Evolutionary conservation across 169 alveolate species (phyloP), one percentile per base, ranked within the genome.

Genomic region (Perkinsus marinus): DNA sequence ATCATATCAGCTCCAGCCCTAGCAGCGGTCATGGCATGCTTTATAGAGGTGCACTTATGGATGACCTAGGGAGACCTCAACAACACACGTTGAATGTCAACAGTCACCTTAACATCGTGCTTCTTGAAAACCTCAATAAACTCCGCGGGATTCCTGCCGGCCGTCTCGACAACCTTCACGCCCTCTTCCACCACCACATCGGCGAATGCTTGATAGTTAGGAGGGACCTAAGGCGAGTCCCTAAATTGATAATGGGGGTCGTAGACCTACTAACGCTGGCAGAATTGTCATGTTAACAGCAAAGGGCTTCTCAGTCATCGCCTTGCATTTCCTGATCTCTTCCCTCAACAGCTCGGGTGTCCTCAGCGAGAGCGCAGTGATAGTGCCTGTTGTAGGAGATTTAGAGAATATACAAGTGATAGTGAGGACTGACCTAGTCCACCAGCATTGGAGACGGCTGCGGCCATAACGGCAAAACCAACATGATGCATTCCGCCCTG

Each of bases 141-240:
- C 26, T 89, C 46, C 5, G 39, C 91, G 36, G 91, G 91, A 17
- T 89, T 89, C 68, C 91, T n/a, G 38, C 91, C 91, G 39, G 91
- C 91, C 39, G 91, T 89, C 68, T 89, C 91, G 26, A 89, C 46
- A 68, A 89, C 30, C 39, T 39, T 38, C 34, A 89, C 39, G 38
- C 91, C 91, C 91, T 89, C 91, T 17, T 89, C 91, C n/a, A 89
- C 68, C 46, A 89, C 91, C 3, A 89, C 91, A 5, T 89, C 68
- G 5, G 91, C 91, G 68, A 36, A 89, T 39, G 39, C 91, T n/a
- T 89, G 68, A 41, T 89, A 89, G 43, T 89, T 89, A 9, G 91
- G 91, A 2, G 91, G 91, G 38, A 41, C 43, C 79, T 57, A 30
- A n/a, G n/a, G n/a, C 79, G 26, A 2, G 36, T 19, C 34, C 9